Conservation (phyloP, 2,329 filamentous ascomycete species). For the Paracamarosporium sp. region DNA sequence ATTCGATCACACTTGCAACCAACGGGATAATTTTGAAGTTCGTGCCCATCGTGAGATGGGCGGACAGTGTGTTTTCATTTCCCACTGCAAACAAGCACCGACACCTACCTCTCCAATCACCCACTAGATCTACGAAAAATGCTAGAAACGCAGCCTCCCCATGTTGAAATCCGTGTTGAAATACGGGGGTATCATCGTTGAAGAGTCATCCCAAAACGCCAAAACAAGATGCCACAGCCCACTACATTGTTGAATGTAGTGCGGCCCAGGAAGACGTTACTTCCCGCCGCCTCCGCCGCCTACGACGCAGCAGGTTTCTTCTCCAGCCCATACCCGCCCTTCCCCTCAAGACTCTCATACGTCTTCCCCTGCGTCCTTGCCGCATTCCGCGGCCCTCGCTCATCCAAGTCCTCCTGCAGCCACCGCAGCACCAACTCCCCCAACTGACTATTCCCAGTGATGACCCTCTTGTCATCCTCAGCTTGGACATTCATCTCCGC, state of each 20-base stretch:
- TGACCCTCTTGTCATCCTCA: conserved; percentile 41
- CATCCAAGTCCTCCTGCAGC: conserved; percentile 80
- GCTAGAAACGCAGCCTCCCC: no score
- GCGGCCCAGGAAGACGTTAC: background rate
- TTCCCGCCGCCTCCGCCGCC: background rate
- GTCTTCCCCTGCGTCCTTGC: conserved; percentile 68
- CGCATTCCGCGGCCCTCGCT: conserved; percentile 76
- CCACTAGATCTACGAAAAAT: background rate
- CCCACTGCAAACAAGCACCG: no score
- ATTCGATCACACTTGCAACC: no score
- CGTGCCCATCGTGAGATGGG: no score
- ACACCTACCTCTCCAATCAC: background rate
- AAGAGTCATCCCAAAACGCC: conserved; percentile 36
- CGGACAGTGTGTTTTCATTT: no score
- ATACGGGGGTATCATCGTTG: conserved; percentile 46
- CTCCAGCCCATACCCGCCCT: conserved; percentile 70
- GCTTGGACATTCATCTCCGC: conserved; percentile 64
- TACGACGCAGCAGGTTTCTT: conserved; percentile 38
- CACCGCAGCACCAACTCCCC: conserved; percentile 88
- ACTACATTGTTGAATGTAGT: conserved; percentile 12
- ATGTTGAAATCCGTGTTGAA: conserved; percentile 44
- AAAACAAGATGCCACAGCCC: conserved; percentile 15
- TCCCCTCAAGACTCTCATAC: conserved; percentile 64
- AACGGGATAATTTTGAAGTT: no score
- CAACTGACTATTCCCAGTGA: conserved; percentile 78